A percentile compares a stretch with the other conserved stretches of the same genome.
These are phyloP conservation scores for Fusarium mundagurra DNA, from an alignment of 2,329 filamentous ascomycete genomes.

Conservation along the genomic window DNA sequence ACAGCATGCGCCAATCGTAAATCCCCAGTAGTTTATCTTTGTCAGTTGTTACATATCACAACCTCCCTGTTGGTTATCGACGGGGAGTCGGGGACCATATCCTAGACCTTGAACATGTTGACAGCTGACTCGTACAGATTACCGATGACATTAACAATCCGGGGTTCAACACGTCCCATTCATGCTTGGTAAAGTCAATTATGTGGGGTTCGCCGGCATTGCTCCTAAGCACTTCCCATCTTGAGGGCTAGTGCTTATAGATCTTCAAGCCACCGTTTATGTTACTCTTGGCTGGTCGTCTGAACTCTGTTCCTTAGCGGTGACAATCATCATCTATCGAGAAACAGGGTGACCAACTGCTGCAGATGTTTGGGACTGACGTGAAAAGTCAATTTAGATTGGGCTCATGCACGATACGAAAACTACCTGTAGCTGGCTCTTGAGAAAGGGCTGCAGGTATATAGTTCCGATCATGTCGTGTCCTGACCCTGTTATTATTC, in stretches of 20 bases:
- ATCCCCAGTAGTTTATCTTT: neutral
- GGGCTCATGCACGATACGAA: neutral
- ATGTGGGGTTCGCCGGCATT: neutral
- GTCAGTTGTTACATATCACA: neutral
- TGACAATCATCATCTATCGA: constrained; percentile 1
- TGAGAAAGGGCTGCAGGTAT: neutral
- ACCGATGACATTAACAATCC: neutral
- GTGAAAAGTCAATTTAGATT: neutral
- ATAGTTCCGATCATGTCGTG: neutral
- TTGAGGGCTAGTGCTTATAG: neutral
- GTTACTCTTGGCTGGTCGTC: neutral
- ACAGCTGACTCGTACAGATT: neutral
- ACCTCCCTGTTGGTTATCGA: too few relatives aligned
- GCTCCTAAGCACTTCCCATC: neutral
- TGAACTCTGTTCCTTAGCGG: neutral
- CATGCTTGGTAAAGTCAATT: neutral
- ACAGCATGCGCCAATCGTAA: neutral
- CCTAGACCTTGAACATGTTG: neutral
- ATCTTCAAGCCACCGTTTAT: neutral
- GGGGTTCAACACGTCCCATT: neutral
- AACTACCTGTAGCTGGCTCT: neutral
- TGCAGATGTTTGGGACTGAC: neutral
- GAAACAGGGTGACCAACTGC: neutral
- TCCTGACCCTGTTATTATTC: neutral
- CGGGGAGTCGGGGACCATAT: neutral